These are phyloP conservation scores for Aspergillus candidus DNA, from an alignment of 2,329 filamentous ascomycete genomes.

Conservation along the genomic window DNA sequence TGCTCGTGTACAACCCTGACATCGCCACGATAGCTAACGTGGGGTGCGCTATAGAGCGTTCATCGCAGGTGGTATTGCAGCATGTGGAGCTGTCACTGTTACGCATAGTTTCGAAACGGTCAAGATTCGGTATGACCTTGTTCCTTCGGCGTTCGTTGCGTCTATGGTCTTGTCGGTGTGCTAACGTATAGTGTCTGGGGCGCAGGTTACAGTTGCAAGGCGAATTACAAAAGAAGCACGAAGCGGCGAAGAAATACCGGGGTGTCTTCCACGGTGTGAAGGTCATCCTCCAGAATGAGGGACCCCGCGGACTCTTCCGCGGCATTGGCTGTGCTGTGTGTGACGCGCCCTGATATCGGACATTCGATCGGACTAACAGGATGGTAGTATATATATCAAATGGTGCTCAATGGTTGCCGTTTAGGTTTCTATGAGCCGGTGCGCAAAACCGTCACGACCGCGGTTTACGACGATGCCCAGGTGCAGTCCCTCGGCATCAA, in stretches of 20 bases:
- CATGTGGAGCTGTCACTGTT: constrained; percentile 93
- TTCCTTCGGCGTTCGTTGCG: neutral
- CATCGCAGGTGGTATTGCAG: constrained; percentile 91
- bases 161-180: neutral
- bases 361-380: constrained; percentile 3
- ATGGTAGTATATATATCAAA: constrained; percentile 82
- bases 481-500: constrained; percentile 84
- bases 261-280: constrained; percentile 87
- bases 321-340: constrained; percentile 75
- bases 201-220: constrained; percentile 87
- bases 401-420: constrained; percentile 92
- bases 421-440: constrained; percentile 97
- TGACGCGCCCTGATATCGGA: constrained; percentile 5
- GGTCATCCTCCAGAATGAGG: constrained; percentile 88
- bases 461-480: constrained; percentile 65
- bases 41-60: constrained; percentile 59
- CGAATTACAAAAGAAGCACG: constrained; percentile 80
- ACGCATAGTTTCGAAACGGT: constrained; percentile 98
- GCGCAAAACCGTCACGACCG: constrained; percentile 62
- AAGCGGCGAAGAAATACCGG: constrained; percentile 80
- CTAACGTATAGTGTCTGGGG: constrained; percentile 3
- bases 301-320: constrained; percentile 74
- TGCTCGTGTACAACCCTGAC: neutral
- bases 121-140: constrained; percentile 73
- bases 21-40: constrained; percentile 1